Evolutionary conservation across 352 stramenopile species (phyloP).

Genomic region (Phytophthora europaea): DNA sequence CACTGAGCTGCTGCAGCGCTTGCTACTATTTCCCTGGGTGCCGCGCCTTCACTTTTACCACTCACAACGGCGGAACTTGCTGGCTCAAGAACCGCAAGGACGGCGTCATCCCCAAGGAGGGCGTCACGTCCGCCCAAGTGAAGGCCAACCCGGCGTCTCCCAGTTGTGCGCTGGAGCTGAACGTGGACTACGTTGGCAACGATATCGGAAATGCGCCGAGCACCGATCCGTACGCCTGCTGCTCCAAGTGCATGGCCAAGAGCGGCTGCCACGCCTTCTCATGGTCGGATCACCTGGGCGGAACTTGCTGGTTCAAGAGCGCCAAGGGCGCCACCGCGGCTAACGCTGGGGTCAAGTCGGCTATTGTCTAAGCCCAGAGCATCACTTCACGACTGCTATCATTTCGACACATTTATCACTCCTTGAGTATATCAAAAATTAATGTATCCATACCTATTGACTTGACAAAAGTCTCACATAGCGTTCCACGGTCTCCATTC

Average conservation of each 20-base stretch:
- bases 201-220: conserved; percentile 31
- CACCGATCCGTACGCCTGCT: conserved; percentile 33
- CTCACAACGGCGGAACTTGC: conserved; percentile 42
- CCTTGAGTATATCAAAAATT: neutral
- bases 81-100: conserved; percentile 55
- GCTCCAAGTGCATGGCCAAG: conserved; percentile 40
- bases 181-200: conserved; percentile 44
- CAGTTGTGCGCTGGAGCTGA: conserved; percentile 40
- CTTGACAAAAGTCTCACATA: neutral
- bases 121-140: conserved; percentile 29
- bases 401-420: neutral
- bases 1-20: conserved; percentile 20
- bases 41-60: conserved; percentile 51
- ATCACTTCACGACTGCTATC: neutral
- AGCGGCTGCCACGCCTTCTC: conserved; percentile 17
- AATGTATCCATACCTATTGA: neutral
- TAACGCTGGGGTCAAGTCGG: neutral
- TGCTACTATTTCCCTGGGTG: conserved; percentile 38
- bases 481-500: neutral
- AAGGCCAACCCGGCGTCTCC: conserved; percentile 26
- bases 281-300: neutral
- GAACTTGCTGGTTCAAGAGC: conserved; percentile 5
- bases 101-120: conserved; percentile 6
- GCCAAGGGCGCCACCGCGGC: neutral
- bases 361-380: too few relatives aligned